Evolutionary conservation across 2,329 filamentous ascomycete species (phyloP).

Genomic region (Trichophyton rubrum): DNA sequence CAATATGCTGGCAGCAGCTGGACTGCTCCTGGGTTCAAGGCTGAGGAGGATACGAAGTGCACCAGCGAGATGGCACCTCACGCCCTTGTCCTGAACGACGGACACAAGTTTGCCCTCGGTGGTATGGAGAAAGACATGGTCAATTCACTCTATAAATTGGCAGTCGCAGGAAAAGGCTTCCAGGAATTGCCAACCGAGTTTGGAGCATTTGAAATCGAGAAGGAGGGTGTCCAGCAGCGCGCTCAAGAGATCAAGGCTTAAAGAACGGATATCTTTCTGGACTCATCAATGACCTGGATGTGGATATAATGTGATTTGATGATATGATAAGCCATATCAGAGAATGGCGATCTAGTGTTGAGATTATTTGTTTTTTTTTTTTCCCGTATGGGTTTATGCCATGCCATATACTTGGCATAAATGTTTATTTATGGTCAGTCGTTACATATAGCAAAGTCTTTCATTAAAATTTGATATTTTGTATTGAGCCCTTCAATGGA

Average conservation of each 20-base stretch:
- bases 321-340: neutral
- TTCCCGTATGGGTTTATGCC: no score
- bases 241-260: neutral
- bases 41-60: neutral
- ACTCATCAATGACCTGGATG: neutral
- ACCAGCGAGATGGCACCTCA: neutral
- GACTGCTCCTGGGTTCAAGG: neutral
- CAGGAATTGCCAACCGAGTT: neutral
- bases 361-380: no score
- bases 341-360: no score
- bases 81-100: slow-evolving; percentile 3
- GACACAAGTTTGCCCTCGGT: neutral
- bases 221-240: neutral
- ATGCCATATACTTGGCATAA: no score
- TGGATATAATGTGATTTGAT: neutral
- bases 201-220: neutral
- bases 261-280: neutral
- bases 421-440: no score
- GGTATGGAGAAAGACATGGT: neutral
- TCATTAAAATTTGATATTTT: no score
- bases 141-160: neutral
- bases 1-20: slow-evolving; percentile 1
- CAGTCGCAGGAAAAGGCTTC: neutral
- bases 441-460: no score
- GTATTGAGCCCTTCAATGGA: no score